phyloP scores from a whole-genome alignment of 768 basidiomycete genomes.

The Pleurotus sapidus region DNA sequence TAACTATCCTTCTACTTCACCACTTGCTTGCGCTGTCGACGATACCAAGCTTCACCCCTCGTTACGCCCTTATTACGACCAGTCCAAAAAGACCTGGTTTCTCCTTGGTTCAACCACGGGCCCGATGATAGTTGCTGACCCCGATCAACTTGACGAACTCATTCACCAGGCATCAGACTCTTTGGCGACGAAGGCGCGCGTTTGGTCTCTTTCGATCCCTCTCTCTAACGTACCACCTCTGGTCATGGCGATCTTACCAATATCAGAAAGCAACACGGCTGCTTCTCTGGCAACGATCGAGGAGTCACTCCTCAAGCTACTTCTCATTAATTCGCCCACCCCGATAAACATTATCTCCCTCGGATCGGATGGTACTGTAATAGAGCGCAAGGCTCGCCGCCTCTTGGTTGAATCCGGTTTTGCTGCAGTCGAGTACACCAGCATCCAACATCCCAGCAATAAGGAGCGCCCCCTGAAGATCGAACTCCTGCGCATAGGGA shows the following conservation, averaged over 20 bases:
- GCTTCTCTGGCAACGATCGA: no score
- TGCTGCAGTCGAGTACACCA: background rate
- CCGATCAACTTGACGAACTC: background rate
- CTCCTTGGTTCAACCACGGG: background rate
- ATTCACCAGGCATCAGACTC: background rate
- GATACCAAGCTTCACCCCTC: background rate
- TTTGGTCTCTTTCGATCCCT: no score
- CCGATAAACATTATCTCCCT: no score
- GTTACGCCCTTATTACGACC: background rate
- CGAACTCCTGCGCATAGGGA: background rate
- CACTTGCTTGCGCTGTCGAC: background rate
- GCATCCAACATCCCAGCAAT: background rate
- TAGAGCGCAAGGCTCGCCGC: no score
- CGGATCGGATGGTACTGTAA: no score
- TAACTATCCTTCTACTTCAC: background rate
- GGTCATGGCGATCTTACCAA: no score
- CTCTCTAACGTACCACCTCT: no score
- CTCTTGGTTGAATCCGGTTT: no score
- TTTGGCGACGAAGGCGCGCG: no score
- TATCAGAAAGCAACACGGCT: no score
- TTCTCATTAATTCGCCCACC: no score
- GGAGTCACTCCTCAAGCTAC: no score
- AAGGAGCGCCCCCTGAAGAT: background rate
- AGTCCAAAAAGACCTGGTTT: background rate
- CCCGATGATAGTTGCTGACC: background rate